phyloP scores from a whole-genome alignment of 2,329 filamentous ascomycete species.

The Xylariaceae sp. region DNA sequence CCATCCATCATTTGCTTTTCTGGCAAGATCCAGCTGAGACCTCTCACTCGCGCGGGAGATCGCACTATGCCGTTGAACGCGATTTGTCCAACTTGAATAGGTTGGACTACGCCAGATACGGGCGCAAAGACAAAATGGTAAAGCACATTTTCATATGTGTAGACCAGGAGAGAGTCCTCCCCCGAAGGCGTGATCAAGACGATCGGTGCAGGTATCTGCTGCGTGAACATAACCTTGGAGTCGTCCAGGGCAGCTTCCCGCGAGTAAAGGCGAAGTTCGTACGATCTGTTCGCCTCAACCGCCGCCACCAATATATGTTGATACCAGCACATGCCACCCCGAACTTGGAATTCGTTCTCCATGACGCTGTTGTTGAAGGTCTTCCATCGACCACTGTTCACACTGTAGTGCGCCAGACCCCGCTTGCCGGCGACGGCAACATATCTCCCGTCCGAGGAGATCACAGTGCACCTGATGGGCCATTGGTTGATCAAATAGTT shows the following conservation, averaged over 20 bases:
- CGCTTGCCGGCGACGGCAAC: constrained; percentile 91
- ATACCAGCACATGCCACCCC: constrained; percentile 98
- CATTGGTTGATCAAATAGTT: constrained; percentile 86
- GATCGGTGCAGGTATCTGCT: constrained; percentile 77
- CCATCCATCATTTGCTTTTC: constrained; percentile 84
- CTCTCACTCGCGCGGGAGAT: constrained; percentile 84
- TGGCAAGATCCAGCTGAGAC: constrained; percentile 91
- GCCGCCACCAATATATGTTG: constrained; percentile 91
- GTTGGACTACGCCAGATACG: constrained; percentile 60
- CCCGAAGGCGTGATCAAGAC: constrained; percentile 85
- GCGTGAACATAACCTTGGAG: constrained; percentile 66
- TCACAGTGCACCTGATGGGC: constrained; percentile 82
- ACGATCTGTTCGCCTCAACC: constrained; percentile 76
- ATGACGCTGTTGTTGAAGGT: constrained; percentile 75
- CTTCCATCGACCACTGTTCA: constrained; percentile 92
- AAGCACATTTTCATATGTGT: constrained; percentile 92
- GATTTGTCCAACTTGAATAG: constrained; percentile 95
- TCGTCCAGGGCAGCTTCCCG: constrained; percentile 74
- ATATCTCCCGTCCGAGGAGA: constrained; percentile 89
- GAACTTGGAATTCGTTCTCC: constrained; percentile 87
- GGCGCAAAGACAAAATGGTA: constrained; percentile 90
- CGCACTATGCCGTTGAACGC: constrained; percentile 94
- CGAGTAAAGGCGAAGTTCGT: constrained; percentile 88
- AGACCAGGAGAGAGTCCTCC: constrained; percentile 90
- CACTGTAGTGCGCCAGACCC: constrained; percentile 91